Evolutionary conservation across 179 eudicot genomes (phyloP), one percentile per base, ranked within the genome.

Genomic region (Beta macrorhiza): DNA sequence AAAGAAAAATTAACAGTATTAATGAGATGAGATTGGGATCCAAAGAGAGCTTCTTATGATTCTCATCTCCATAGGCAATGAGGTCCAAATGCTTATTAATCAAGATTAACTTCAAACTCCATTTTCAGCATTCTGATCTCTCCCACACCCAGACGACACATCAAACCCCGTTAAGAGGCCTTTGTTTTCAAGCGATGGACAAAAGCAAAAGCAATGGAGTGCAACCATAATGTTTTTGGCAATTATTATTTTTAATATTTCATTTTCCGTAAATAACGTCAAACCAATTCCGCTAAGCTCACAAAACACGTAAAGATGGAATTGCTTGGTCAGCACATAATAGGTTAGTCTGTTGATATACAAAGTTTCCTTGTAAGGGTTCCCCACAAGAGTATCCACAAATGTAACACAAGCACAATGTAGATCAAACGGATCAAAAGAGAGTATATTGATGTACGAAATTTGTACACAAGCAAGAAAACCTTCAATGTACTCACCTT

Each of bases 401-500:
- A 78, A 32, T 29, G 56, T 25, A 17, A 45, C 47, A 62, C 14
- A 53, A 45, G 25, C 71, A 69, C 4, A 32, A 49, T 45, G 61
- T 45, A 47, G 7, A 75, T 25, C 53, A 83, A 52, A 67, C 6
- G 59, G 52, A 79, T 29, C 14, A 78, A 16, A 37, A 8, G 53
- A 59, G 32, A 57, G 25, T 44, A 76, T 25, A 65, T 58, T 53
- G 74, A 70, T 61, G 64, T 63, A 69, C 19, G 20, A 63, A 55
- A 72, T 74, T 59, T 44, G 64, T 51, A 82, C 32, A 79, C 16
- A 56, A 76, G 67, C 65, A 72, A 82, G 22, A 59, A 76, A 79
- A 62, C 51, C 65, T 57, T 22, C 72, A 16, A 79, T 12, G 25
- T 77, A 59, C 84, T 83, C 74, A 93, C 97, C 97, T 87, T 93